A percentile compares a stretch with the other conserved stretches of the same genome.
phyloP scores from a whole-genome alignment of 352 stramenopile genomes.

The Thalassiosira pacifica region DNA sequence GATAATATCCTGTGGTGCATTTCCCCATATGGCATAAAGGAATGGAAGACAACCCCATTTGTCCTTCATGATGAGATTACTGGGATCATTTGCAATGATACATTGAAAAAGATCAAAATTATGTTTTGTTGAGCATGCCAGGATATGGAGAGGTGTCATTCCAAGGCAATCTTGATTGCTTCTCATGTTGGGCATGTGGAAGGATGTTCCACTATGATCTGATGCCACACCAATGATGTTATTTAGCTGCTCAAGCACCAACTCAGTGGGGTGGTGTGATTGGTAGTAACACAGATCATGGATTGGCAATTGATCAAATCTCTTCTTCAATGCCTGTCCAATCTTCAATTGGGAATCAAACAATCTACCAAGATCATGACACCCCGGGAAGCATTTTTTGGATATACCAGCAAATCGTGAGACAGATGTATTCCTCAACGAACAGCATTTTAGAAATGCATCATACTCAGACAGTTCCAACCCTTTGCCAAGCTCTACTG shows the following conservation, averaged over 20 bases:
- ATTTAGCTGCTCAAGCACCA: background rate
- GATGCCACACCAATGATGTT: background rate
- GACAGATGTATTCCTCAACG: background rate
- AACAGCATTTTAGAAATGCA: background rate
- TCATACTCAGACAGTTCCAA: conserved; percentile 7
- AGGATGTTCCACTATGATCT: no score
- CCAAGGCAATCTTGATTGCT: conserved; percentile 2
- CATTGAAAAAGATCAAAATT: background rate
- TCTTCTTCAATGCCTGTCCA: background rate
- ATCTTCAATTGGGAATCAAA: background rate
- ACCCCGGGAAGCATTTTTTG: background rate
- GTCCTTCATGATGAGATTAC: background rate
- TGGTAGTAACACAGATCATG: conserved; percentile 29
- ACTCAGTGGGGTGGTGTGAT: conserved; percentile 2
- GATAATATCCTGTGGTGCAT: background rate
- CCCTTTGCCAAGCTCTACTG: background rate
- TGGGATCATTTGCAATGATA: background rate
- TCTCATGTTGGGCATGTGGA: no score
- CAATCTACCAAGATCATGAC: background rate
- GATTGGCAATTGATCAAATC: conserved; percentile 23
- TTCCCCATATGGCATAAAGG: background rate
- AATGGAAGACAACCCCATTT: background rate
- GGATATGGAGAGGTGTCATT: background rate
- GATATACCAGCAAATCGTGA: no score
- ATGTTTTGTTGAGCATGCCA: background rate